A percentile compares a stretch with the other conserved stretches of the same genome.
Conservation (phyloP, 1,284 basidiomycete genomes). For the Leccinum huronense region DNA sequence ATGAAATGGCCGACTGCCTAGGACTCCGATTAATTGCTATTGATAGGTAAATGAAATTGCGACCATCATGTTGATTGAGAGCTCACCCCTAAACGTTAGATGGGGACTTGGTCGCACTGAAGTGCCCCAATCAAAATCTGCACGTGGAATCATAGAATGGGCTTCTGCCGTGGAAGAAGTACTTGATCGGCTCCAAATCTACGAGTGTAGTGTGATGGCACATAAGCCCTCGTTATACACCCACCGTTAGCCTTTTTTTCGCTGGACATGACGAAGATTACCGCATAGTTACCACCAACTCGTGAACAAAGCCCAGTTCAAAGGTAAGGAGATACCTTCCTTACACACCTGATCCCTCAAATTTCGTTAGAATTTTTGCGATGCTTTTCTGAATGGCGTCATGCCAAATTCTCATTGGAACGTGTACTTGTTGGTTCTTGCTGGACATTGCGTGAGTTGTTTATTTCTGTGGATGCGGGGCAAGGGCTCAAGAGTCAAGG, state of each 20-base stretch:
- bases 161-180: constrained; percentile 87
- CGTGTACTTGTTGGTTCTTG: constrained; percentile 55
- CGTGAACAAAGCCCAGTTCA: constrained; percentile 40
- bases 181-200: constrained; percentile 75
- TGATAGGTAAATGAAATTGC: constrained; percentile 62
- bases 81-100: constrained; percentile 38
- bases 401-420: constrained; percentile 52
- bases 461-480: neutral
- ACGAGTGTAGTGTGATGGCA: constrained; percentile 86
- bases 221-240: constrained; percentile 43
- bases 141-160: constrained; percentile 88
- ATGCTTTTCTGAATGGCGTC: constrained; percentile 60
- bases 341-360: constrained; percentile 3
- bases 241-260: neutral
- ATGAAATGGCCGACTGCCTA: constrained; percentile 90
- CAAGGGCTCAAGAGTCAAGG: neutral
- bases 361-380: constrained; percentile 41
- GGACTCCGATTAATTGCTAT: constrained; percentile 90
- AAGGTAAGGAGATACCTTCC: constrained; percentile 27
- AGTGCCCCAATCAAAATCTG: constrained; percentile 61
- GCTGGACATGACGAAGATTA: constrained; percentile 4
- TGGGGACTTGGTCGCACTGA: constrained; percentile 94
- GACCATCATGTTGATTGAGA: constrained; percentile 8
- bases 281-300: constrained; percentile 4
- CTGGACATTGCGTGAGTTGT: constrained; percentile 50